A percentile compares a stretch with the other conserved stretches of the same genome.
Conservation (phyloP, 495 filamentous ascomycete genomes). For the Neurospora hispaniola region DNA sequence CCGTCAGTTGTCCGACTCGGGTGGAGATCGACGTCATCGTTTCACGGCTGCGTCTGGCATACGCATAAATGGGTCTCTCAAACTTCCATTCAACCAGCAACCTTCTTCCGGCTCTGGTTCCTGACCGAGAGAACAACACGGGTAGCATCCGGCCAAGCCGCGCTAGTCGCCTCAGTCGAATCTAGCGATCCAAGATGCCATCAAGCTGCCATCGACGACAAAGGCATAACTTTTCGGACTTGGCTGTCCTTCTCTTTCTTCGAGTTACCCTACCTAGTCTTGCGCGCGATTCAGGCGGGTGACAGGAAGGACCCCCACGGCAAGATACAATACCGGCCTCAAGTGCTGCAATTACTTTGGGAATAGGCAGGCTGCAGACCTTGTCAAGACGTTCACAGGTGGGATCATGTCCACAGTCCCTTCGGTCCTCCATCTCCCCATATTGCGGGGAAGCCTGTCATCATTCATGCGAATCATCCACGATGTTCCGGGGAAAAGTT, state of each 20-base stretch:
- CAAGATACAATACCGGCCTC: background rate
- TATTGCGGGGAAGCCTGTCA: background rate
- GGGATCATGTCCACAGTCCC: background rate
- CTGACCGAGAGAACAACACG: background rate
- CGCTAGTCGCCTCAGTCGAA: background rate
- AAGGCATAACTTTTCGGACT: background rate
- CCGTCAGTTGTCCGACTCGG: background rate
- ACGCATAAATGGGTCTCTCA: background rate
- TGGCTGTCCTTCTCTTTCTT: background rate
- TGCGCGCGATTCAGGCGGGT: background rate
- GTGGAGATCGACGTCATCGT: background rate
- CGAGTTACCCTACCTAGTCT: background rate
- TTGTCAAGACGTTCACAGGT: background rate
- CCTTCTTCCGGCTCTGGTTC: background rate
- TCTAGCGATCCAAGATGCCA: background rate
- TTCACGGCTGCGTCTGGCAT: background rate
- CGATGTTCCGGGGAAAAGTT: background rate
- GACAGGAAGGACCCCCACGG: background rate
- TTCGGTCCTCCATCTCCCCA: background rate
- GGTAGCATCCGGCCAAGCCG: background rate
- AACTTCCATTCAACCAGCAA: background rate
- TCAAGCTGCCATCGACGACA: background rate
- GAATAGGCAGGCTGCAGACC: background rate
- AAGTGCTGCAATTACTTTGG: background rate
- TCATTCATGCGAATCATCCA: background rate